Percentiles rank a stretch among this genome's conserved stretches.
Evolutionary conservation across 2,329 filamentous ascomycete species (phyloP).

Genomic region (Epichloe sibirici): DNA sequence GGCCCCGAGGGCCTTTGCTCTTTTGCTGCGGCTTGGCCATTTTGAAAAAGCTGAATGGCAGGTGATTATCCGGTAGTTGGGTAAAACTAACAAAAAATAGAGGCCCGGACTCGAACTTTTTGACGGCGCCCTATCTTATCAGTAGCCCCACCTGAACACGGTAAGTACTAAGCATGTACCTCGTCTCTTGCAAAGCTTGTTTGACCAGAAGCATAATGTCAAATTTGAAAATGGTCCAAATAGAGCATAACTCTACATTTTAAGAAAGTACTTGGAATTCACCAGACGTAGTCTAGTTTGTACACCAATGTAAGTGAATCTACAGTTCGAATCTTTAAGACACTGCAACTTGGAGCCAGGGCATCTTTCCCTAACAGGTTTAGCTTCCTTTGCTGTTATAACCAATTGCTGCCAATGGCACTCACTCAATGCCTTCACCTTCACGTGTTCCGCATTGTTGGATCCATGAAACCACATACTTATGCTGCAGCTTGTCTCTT

Average conservation of each 20-base stretch:
- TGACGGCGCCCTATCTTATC: slow-evolving; percentile 9
- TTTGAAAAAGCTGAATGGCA: slow-evolving; percentile 4
- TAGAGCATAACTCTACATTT: neutral
- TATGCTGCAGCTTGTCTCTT: neutral
- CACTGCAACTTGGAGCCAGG: neutral
- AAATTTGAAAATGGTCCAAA: neutral
- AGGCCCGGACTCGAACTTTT: slow-evolving; percentile 6
- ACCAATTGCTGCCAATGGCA: too few relatives aligned
- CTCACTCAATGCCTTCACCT: neutral
- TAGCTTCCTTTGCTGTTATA: neutral
- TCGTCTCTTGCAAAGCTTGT: neutral
- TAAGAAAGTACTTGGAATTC: too few relatives aligned
- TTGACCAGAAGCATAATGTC: neutral
- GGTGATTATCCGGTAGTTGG: neutral
- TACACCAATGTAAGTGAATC: neutral
- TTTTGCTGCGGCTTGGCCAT: slow-evolving; percentile 28
- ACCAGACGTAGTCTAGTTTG: too few relatives aligned
- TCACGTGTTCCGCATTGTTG: neutral
- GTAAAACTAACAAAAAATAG: neutral
- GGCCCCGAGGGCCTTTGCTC: slow-evolving; percentile 17
- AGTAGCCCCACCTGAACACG: slow-evolving; percentile 3
- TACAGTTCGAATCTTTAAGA: neutral
- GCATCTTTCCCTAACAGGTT: neutral
- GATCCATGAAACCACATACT: neutral
- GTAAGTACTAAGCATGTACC: neutral